A percentile compares a stretch with the other conserved stretches of the same genome.
These are phyloP conservation scores for Lactarius sp. DNA, from an alignment of 768 basidiomycete species.

Conservation along the genomic window DNA sequence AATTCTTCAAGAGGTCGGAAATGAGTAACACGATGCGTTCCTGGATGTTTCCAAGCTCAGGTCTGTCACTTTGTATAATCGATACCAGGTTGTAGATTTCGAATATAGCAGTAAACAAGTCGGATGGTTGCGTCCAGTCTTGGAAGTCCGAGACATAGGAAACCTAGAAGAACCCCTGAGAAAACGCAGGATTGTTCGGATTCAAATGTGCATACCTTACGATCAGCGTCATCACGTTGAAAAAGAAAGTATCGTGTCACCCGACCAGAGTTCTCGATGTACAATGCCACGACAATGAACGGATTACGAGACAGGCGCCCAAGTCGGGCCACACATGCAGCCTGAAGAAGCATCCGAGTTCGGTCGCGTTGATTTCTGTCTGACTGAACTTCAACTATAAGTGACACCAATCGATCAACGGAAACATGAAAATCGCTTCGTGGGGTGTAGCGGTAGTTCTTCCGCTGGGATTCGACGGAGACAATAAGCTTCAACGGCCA, in stretches of 20 bases:
- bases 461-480: background rate
- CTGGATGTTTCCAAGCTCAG: background rate
- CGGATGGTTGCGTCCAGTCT: background rate
- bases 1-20: background rate
- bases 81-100: background rate
- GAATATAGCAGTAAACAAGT: background rate
- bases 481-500: background rate
- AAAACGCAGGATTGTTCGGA: background rate
- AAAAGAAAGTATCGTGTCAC: background rate
- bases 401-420: background rate
- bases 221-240: background rate
- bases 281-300: background rate
- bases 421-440: background rate
- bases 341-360: background rate
- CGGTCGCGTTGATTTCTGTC: background rate
- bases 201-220: background rate
- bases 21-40: background rate
- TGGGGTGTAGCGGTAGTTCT: constrained; percentile 1
- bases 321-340: no score
- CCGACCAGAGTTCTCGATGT: background rate
- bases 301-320: no score
- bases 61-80: no score
- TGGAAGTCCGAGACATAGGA: background rate
- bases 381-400: constrained; percentile 1
- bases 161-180: background rate